Percentiles rank a stretch among this genome's conserved stretches.
Conservation (phyloP, 2,329 filamentous ascomycete species). For the Cordyceps fumosorosea region DNA sequence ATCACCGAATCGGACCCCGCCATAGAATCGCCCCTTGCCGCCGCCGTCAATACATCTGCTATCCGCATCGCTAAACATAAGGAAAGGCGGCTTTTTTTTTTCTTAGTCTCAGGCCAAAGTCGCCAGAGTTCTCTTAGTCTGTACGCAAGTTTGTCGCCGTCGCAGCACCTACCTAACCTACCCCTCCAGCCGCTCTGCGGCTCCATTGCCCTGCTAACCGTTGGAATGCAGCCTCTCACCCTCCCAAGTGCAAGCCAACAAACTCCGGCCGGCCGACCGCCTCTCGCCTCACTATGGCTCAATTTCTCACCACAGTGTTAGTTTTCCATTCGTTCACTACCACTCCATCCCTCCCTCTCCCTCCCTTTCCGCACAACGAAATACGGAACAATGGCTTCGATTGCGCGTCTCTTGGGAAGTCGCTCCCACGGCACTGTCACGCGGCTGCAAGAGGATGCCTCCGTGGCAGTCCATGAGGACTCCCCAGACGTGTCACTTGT, state of each 20-base stretch:
- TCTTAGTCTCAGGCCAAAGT: not conserved
- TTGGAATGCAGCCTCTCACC: constrained; percentile 29
- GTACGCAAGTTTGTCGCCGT: not conserved
- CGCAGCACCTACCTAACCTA: not conserved
- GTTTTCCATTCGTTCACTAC: constrained; percentile 18
- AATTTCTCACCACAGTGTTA: constrained; percentile 39
- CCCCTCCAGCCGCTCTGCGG: not conserved
- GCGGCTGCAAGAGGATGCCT: constrained; percentile 22
- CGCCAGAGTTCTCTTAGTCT: not conserved
- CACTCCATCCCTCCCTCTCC: not conserved
- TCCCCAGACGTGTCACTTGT: constrained; percentile 13
- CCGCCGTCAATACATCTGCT: not conserved
- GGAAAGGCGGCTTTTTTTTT: not conserved
- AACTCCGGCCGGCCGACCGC: constrained; percentile 5
- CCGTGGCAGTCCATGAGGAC: constrained; percentile 27
- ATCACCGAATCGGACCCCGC: constrained; percentile 7
- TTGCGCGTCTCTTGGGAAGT: constrained; percentile 26
- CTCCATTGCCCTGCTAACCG: constrained; percentile 35
- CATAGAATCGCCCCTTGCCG: not conserved
- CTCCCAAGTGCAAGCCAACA: constrained; percentile 11
- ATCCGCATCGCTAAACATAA: not conserved
- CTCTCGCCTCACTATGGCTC: constrained; percentile 27
- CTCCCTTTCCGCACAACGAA: constrained; percentile 12
- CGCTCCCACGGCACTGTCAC: constrained; percentile 27
- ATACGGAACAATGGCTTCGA: constrained; percentile 16